These are phyloP conservation scores for Rhizoclosmatium hyalinum DNA, from an alignment of 371 early-diverging fungal genomes.

Conservation along the genomic window DNA sequence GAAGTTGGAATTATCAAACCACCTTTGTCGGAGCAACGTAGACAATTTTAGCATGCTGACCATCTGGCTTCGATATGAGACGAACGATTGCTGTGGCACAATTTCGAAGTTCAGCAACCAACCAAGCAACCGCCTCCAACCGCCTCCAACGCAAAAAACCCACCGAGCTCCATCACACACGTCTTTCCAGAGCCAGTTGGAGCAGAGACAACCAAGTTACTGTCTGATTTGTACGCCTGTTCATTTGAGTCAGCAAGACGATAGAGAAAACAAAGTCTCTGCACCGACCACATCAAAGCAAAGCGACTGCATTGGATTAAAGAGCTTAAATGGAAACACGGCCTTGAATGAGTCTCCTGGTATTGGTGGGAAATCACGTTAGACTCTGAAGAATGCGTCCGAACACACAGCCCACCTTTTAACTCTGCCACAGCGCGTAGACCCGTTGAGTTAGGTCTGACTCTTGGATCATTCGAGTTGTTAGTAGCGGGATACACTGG, in stretches of 20 bases:
- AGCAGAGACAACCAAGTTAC: conserved; percentile 71
- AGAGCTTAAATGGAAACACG: conserved; percentile 55
- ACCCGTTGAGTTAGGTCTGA: no score
- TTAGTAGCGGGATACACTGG: no score
- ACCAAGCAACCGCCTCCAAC: not conserved
- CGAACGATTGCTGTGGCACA: conserved; percentile 61
- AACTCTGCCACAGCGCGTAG: not conserved
- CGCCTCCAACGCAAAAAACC: not conserved
- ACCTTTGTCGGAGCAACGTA: conserved; percentile 89
- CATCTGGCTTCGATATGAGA: conserved; percentile 42
- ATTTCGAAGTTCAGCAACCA: not conserved
- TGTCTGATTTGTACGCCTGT: conserved; percentile 42
- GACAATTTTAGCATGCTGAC: conserved; percentile 62
- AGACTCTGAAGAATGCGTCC: not conserved
- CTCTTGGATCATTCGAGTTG: no score
- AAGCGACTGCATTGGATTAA: conserved; percentile 73
- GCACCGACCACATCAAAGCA: conserved; percentile 64
- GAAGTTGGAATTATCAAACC: not conserved
- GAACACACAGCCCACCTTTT: not conserved
- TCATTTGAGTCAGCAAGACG: not conserved
- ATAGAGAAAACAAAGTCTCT: not conserved
- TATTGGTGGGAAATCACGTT: not conserved
- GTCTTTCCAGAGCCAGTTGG: conserved; percentile 93
- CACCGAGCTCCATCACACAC: conserved; percentile 70
- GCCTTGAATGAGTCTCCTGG: conserved; percentile 4